Percentiles rank a stretch among this genome's conserved stretches.
These are phyloP conservation scores for Mangifera indica DNA, from an alignment of 345 rosid genomes.

Conservation along the genomic window DNA sequence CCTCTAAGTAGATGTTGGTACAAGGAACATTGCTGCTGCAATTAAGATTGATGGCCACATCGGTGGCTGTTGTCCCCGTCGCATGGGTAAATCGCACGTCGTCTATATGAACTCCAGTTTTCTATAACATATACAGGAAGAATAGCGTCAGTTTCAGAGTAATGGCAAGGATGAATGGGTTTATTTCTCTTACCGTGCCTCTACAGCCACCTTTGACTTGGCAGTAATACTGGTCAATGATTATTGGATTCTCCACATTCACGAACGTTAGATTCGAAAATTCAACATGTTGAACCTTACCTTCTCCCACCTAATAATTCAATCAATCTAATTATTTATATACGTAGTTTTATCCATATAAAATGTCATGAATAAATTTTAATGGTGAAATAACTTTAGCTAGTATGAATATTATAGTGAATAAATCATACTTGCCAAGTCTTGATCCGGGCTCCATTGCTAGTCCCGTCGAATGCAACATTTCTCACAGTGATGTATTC, in stretches of 20 bases:
- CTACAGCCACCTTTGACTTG: no score
- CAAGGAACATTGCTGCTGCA: slow-evolving; percentile 27
- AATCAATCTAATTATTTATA: no score
- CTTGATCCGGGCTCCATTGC: slow-evolving; percentile 44
- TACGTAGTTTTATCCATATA: no score
- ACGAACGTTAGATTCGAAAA: slow-evolving; percentile 32
- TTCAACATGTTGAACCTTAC: slow-evolving; percentile 21
- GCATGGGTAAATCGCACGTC: background rate
- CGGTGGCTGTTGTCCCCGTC: slow-evolving; percentile 19
- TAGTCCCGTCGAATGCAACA: background rate
- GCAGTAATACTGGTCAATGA: slow-evolving; percentile 28
- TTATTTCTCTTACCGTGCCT: background rate
- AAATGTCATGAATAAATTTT: no score
- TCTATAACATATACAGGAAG: background rate
- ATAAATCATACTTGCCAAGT: slow-evolving; percentile 32
- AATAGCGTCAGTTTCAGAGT: background rate
- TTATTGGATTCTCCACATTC: slow-evolving; percentile 25
- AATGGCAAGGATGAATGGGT: background rate
- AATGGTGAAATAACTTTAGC: no score
- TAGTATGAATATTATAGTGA: no score
- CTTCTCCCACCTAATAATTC: slow-evolving; percentile 26
- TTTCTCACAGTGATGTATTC: slow-evolving; percentile 12
- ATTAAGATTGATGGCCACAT: slow-evolving; percentile 26
- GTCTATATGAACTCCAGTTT: slow-evolving; percentile 19
- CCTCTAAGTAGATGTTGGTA: slow-evolving; percentile 19